Evolutionary conservation across 352 stramenopile genomes (phyloP).

Genomic region (Phytophthora colocasiae): DNA sequence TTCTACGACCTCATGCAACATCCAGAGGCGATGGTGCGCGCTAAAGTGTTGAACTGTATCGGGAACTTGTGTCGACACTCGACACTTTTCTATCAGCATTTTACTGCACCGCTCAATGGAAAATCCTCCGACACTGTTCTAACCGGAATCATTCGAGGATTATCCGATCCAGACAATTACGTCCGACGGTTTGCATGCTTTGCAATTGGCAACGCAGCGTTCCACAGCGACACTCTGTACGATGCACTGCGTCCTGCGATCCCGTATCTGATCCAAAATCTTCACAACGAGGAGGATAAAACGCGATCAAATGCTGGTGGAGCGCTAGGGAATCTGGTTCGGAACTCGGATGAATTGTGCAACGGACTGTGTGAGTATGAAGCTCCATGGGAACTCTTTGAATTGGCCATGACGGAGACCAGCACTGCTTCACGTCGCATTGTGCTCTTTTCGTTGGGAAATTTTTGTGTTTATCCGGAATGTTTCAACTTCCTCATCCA

Average conservation of each 20-base stretch:
- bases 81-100: slow-evolving; percentile 85
- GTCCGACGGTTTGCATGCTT: slow-evolving; percentile 94
- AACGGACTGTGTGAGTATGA: slow-evolving; percentile 63
- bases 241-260: slow-evolving; percentile 65
- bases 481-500: slow-evolving; percentile 69
- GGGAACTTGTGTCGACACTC: slow-evolving; percentile 94
- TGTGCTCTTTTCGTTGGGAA: slow-evolving; percentile 92
- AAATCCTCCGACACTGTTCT: slow-evolving; percentile 49
- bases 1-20: slow-evolving; percentile 70
- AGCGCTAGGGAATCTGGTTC: slow-evolving; percentile 92
- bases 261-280: slow-evolving; percentile 69
- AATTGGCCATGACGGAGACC: slow-evolving; percentile 67
- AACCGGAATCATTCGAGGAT: slow-evolving; percentile 59
- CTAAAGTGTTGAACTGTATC: slow-evolving; percentile 92
- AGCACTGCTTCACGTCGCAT: slow-evolving; percentile 78
- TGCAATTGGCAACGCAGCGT: slow-evolving; percentile 94
- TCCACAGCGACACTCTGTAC: slow-evolving; percentile 89
- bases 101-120: slow-evolving; percentile 38
- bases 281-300: slow-evolving; percentile 87
- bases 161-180: slow-evolving; percentile 78
- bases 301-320: slow-evolving; percentile 93
- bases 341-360: slow-evolving; percentile 87
- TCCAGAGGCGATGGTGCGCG: slow-evolving; percentile 76
- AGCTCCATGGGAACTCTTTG: slow-evolving; percentile 77
- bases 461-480: slow-evolving; percentile 81